A percentile compares a stretch with the other conserved stretches of the same genome.
Evolutionary conservation across 352 stramenopile species (phyloP).

Genomic region (Thalassiosira mediterranea): DNA sequence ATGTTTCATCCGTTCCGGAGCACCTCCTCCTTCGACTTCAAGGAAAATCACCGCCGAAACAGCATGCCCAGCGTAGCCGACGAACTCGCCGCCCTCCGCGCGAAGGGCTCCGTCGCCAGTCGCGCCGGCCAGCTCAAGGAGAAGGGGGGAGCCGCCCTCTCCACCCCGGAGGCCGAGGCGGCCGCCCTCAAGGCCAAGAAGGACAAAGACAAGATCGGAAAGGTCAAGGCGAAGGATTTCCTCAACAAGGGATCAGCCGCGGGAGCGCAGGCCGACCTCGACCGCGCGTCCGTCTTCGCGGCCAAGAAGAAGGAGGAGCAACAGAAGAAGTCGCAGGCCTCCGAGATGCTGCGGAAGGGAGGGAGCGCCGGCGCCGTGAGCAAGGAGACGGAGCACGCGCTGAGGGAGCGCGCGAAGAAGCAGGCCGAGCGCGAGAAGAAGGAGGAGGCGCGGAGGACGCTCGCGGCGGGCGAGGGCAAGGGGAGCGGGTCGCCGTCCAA

Average conservation of each 20-base stretch:
- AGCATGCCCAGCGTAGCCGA: slow-evolving; percentile 60
- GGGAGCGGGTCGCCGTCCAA: not conserved
- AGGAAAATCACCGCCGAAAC: no score
- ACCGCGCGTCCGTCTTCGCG: slow-evolving; percentile 16
- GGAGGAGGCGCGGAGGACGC: slow-evolving; percentile 31
- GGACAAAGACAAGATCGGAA: slow-evolving; percentile 34
- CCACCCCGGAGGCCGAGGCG: slow-evolving; percentile 60
- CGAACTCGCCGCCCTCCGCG: slow-evolving; percentile 62
- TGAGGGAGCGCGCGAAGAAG: slow-evolving; percentile 36
- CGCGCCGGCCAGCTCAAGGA: slow-evolving; percentile 39
- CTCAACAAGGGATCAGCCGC: slow-evolving; percentile 32
- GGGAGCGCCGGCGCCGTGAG: slow-evolving; percentile 23
- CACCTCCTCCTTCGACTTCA: not conserved
- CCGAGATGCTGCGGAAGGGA: slow-evolving; percentile 29
- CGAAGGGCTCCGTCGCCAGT: slow-evolving; percentile 46
- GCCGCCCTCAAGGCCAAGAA: slow-evolving; percentile 41
- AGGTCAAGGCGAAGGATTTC: slow-evolving; percentile 40
- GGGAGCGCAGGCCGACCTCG: slow-evolving; percentile 19
- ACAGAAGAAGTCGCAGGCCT: slow-evolving; percentile 39
- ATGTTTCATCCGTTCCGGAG: not conserved
- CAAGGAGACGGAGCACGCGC: slow-evolving; percentile 41
- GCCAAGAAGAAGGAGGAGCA: slow-evolving; percentile 28
- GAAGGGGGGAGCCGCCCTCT: slow-evolving; percentile 41
- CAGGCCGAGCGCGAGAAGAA: slow-evolving; percentile 34
- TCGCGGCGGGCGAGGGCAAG: not conserved